These are phyloP conservation scores for Mucor mucedo DNA, from an alignment of 371 early-diverging fungal genomes.

Conservation along the genomic window DNA sequence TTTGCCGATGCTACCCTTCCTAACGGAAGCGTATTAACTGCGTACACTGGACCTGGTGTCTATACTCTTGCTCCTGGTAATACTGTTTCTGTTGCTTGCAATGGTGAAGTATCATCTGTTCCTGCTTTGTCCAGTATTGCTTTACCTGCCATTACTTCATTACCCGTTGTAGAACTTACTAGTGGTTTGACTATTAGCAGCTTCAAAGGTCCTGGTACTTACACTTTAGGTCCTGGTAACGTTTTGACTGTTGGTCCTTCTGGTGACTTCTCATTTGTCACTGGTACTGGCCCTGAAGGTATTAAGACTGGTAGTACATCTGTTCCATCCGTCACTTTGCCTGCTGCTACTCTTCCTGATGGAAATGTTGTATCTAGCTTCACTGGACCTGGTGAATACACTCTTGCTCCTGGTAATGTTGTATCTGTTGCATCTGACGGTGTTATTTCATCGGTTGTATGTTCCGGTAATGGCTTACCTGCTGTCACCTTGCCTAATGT, in stretches of 20 bases:
- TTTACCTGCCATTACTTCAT: neutral
- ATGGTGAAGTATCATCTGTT: neutral
- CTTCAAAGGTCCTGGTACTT: too few relatives aligned
- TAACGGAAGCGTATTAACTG: neutral
- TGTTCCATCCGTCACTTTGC: neutral
- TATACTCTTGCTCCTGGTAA: slow-evolving; percentile 12
- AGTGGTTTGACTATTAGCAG: too few relatives aligned
- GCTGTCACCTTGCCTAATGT: neutral
- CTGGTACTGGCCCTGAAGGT: neutral
- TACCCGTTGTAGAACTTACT: neutral
- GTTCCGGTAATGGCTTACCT: neutral
- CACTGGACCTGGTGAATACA: slow-evolving; percentile 12
- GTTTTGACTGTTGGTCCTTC: neutral
- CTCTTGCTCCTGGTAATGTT: neutral
- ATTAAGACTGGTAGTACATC: too few relatives aligned
- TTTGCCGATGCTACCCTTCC: neutral
- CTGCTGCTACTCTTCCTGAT: neutral
- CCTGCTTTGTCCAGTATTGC: neutral
- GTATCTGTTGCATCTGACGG: neutral
- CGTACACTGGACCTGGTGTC: slow-evolving; percentile 12
- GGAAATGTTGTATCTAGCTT: slow-evolving; percentile 1
- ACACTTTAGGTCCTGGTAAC: slow-evolving; percentile 4
- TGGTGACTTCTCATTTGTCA: neutral
- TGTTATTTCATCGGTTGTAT: neutral
- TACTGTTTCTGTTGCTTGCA: neutral